Evolutionary conservation across 1,139 yeast species (phyloP), one percentile per base, ranked within the genome.

Genomic region (Suhomyces yuchorum): DNA sequence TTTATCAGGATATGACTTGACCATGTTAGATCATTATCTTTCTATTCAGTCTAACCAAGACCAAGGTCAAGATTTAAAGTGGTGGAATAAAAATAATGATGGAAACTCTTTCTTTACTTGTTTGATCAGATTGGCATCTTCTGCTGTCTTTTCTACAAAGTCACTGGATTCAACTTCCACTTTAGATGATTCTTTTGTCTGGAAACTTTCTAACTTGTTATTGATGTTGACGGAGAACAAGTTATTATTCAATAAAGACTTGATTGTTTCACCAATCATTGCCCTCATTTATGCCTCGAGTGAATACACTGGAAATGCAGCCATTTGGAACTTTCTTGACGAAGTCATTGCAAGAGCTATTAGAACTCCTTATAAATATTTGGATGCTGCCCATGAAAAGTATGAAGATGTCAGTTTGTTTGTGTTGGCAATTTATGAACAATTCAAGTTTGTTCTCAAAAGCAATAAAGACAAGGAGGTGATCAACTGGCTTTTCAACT

Each of bases 291-390:
- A 71, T 37, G 73, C 82, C 40, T 59, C 77, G 33, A 42, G 52
- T 41, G 39, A 40, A 3, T 40, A 28, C 22, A 19, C 40, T 17
- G 37, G 47, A 8, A 33, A 35, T 12, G 12, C 41, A 7, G 18
- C 35, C 2, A 42, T 66, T 24, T 86, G 90, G 85, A 70, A 70
- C 14, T 64, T 89, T 35, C 56, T 92, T 14, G 96, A 91, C 61
- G 95, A 91, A 61, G 72, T 87, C 0, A 75, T 89, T 23, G 73
- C 90, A 1, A 77, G 97, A 55, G 75, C 84, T 51, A 75, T 86
- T 46, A 77, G 82, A 51, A 69, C 89, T 1, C 97, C 97, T 0
- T 93, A 86, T 67, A 90, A 87, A 61, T 92, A 90, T 56, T 77
- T 89, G 46, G 98, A 92, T 60, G 60, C 74, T 50, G 75, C 88